Evolutionary conservation across 495 filamentous ascomycete species (phyloP).

Genomic region (Xylaria curta): DNA sequence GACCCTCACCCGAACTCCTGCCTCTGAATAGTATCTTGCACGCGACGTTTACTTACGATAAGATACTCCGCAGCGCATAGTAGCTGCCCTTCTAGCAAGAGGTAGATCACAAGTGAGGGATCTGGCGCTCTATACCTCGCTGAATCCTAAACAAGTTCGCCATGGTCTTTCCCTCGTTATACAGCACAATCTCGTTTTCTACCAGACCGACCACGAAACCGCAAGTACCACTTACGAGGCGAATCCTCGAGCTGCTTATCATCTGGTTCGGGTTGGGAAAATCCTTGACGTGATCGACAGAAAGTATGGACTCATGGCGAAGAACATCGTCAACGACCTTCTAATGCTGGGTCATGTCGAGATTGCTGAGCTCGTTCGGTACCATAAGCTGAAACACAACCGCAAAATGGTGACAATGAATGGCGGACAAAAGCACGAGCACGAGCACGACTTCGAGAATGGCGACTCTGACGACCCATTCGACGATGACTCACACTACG

Average conservation of each 20-base stretch:
- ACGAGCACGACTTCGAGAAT: conserved; percentile 8
- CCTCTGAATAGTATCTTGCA: background rate
- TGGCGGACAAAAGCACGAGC: conserved; percentile 34
- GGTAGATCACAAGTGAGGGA: conserved; percentile 76
- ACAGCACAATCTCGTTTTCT: conserved; percentile 85
- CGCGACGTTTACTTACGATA: conserved; percentile 30
- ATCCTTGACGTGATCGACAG: conserved; percentile 76
- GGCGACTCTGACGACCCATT: conserved; percentile 24
- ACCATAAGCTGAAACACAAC: conserved; percentile 46
- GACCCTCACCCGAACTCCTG: background rate
- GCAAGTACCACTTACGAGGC: conserved; percentile 79
- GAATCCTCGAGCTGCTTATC: conserved; percentile 75
- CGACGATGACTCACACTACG: conserved; percentile 27
- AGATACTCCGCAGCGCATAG: conserved; percentile 65
- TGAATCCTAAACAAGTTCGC: conserved; percentile 71
- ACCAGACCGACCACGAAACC: conserved; percentile 68
- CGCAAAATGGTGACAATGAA: conserved; percentile 39
- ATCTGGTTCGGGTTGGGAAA: conserved; percentile 78
- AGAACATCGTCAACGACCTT: conserved; percentile 73
- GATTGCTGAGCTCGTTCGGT: conserved; percentile 69
- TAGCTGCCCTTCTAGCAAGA: conserved; percentile 74
- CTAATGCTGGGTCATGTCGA: conserved; percentile 78
- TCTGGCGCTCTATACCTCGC: conserved; percentile 68
- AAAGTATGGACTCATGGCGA: conserved; percentile 71
- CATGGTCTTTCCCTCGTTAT: conserved; percentile 83